Evolutionary conservation across 2,329 filamentous ascomycete genomes (phyloP).

Genomic region (Davidsoniella neocaledoniae): DNA sequence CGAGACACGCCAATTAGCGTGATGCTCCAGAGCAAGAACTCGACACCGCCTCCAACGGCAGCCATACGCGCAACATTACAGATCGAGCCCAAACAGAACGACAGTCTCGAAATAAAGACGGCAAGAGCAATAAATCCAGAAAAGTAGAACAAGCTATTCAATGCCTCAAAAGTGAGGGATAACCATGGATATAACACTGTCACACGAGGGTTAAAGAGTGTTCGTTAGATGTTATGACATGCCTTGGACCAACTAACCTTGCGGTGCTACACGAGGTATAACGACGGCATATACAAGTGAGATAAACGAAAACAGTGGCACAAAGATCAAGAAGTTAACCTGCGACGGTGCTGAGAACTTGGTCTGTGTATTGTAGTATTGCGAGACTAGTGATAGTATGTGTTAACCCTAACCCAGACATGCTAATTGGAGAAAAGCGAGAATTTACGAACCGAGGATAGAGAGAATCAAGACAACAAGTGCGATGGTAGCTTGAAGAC

Average conservation of each 20-base stretch:
- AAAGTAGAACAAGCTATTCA: conserved; percentile 41
- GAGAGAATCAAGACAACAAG: conserved; percentile 31
- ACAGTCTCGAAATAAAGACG: conserved; percentile 36
- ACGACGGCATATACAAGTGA: conserved; percentile 38
- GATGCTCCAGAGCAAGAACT: conserved; percentile 36
- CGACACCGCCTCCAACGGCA: conserved; percentile 35
- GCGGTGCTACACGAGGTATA: conserved; percentile 27
- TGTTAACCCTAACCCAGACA: too few species aligned
- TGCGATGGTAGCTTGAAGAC: conserved; percentile 28
- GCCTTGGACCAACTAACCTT: conserved; percentile 18
- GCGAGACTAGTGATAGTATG: conserved; percentile 29
- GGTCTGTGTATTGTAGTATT: conserved; percentile 43
- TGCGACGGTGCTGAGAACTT: conserved; percentile 35
- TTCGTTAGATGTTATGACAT: background rate
- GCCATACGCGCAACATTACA: conserved; percentile 38
- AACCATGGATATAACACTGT: conserved; percentile 32
- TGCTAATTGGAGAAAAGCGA: conserved; percentile 9
- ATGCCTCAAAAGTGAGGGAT: conserved; percentile 30
- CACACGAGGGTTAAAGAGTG: background rate
- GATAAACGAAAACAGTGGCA: conserved; percentile 34
- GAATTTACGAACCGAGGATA: conserved; percentile 27
- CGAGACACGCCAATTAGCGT: conserved; percentile 29
- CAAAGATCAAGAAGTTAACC: conserved; percentile 41
- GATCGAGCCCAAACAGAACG: conserved; percentile 40
- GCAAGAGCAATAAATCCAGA: conserved; percentile 41